These are phyloP conservation scores for Ustilago xerochloae DNA, from an alignment of 1,284 basidiomycete genomes.

Conservation along the genomic window DNA sequence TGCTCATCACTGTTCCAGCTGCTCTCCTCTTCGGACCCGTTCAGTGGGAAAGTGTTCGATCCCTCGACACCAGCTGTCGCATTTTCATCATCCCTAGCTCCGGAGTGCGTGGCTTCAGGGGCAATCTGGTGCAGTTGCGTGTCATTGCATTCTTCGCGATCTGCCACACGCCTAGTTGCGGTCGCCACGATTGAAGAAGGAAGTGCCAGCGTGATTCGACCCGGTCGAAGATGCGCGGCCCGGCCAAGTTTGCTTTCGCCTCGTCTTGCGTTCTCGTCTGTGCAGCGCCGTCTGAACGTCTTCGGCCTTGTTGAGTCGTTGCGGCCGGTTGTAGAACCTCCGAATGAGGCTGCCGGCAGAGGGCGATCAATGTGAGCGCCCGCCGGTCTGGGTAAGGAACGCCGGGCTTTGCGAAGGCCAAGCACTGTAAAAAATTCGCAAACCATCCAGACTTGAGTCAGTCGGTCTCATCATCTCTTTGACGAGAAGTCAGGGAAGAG, in stretches of 20 bases:
- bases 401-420: slow-evolving; percentile 7
- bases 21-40: background rate
- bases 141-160: background rate
- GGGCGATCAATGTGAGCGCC: too few relatives aligned
- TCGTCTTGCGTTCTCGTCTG: slow-evolving; percentile 15
- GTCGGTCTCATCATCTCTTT: too few relatives aligned
- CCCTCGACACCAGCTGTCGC: too few relatives aligned
- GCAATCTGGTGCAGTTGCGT: background rate
- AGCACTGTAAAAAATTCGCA: slow-evolving; percentile 13
- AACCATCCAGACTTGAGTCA: too few relatives aligned
- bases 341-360: too few relatives aligned
- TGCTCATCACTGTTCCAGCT: slow-evolving; percentile 24
- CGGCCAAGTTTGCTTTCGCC: slow-evolving; percentile 27
- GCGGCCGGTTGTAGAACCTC: too few relatives aligned
- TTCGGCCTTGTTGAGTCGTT: background rate
- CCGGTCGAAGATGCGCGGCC: slow-evolving; percentile 15
- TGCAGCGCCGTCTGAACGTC: background rate
- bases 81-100: background rate
- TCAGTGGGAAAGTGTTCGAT: background rate
- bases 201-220: slow-evolving; percentile 19
- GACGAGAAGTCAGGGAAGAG: too few relatives aligned
- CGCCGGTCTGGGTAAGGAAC: background rate
- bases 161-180: background rate
- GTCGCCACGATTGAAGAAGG: background rate
- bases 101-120: background rate